Percentiles rank a stretch among this genome's conserved stretches.
Evolutionary conservation across 768 basidiomycete species (phyloP).

Genomic region (Hydnum rufescens): DNA sequence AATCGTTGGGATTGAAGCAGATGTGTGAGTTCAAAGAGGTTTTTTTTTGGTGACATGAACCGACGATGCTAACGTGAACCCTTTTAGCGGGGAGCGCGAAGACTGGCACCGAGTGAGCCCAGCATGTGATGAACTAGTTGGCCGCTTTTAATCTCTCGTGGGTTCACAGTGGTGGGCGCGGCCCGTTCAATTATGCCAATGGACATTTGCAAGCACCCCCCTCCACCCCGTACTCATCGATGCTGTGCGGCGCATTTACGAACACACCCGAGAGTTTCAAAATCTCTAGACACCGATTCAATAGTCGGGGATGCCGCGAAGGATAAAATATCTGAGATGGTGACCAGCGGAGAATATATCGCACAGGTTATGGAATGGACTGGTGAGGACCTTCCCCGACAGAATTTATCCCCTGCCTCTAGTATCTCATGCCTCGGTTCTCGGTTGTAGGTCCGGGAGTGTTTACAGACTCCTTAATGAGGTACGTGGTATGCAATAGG

Average conservation of each 20-base stretch:
- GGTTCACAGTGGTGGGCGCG: constrained; percentile 16
- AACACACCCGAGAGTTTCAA: constrained; percentile 1
- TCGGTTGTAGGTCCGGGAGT: constrained; percentile 8
- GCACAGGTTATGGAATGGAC: constrained; percentile 25
- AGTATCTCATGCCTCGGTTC: background rate
- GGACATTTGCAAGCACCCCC: constrained; percentile 23
- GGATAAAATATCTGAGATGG: constrained; percentile 10
- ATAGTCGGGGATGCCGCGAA: background rate
- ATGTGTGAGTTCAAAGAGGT: constrained; percentile 15
- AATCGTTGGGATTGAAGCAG: constrained; percentile 25
- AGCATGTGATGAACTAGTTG: background rate
- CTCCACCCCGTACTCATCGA: constrained; percentile 25
- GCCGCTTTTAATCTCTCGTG: background rate
- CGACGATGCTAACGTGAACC: background rate
- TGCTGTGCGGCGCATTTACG: constrained; percentile 19
- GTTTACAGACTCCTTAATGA: constrained; percentile 10
- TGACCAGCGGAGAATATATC: constrained; percentile 16
- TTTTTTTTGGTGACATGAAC: background rate
- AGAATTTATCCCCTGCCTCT: too few relatives aligned
- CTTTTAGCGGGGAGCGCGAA: constrained; percentile 16
- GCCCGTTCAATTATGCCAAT: constrained; percentile 25
- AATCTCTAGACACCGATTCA: background rate
- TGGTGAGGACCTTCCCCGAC: too few relatives aligned
- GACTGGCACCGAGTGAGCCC: constrained; percentile 22
- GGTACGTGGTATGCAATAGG: constrained; percentile 1